A percentile compares a stretch with the other conserved stretches of the same genome.
Conservation (phyloP, 164 flowering plant species). For the Macadamia tetraphylla region DNA sequence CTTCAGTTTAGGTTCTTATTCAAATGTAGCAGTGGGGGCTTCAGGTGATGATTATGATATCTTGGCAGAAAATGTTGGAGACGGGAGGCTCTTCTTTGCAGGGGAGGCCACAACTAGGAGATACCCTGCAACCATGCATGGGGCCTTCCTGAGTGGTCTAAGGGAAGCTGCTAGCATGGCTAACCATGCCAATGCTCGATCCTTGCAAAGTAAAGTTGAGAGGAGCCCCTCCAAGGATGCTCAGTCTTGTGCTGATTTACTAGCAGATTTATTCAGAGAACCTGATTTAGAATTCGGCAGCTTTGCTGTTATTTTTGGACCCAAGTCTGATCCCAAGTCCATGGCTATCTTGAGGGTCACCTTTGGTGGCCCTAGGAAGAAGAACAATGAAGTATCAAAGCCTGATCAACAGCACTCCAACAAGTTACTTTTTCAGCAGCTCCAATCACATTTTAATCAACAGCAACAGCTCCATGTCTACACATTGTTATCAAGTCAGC, state of each 20-base stretch:
- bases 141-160: conserved; percentile 91
- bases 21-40: conserved; percentile 98
- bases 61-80: conserved; percentile 96
- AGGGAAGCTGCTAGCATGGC: conserved; percentile 94
- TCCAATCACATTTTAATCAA: conserved; percentile 90
- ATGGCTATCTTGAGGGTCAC: conserved; percentile 78
- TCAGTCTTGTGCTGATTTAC: conserved; percentile 74
- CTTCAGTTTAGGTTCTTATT: conserved; percentile 91
- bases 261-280: conserved; percentile 88
- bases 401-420: conserved; percentile 67
- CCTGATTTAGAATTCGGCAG: conserved; percentile 96
- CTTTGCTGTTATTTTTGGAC: conserved; percentile 65
- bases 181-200: conserved; percentile 54
- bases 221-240: conserved; percentile 64
- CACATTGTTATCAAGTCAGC: conserved; percentile 71
- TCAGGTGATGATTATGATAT: conserved; percentile 99
- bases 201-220: conserved; percentile 37
- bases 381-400: conserved; percentile 46
- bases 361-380: conserved; percentile 59
- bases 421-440: conserved; percentile 85
- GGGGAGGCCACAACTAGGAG: conserved; percentile 95
- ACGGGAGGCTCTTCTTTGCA: conserved; percentile 96
- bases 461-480: conserved; percentile 90
- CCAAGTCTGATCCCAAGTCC: conserved; percentile 62
- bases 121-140: conserved; percentile 99